Base-by-base conservation (phyloP, 1,139 yeast genomes). In the Suhomyces terraborum region DNA sequence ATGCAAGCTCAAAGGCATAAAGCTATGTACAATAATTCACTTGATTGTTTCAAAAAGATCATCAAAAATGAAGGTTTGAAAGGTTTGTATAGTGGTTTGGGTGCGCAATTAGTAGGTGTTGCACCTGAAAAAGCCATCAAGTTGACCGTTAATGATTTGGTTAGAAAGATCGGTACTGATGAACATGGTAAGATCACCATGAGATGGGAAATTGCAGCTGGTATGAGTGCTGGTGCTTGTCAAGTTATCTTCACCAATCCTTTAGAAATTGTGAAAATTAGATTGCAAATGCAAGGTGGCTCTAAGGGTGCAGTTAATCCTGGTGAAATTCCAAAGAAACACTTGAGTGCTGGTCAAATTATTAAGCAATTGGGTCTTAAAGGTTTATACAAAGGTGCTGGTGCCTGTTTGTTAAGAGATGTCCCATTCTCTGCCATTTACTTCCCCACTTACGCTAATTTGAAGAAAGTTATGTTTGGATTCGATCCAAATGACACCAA, bases 121-220 rank as follows among this genome's bases (percentile, higher is more conserved):
- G 98, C 98, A 0, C 98, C 98, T 3, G 98, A 93, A 66, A 93
- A 93, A 71, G 98, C 98, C 37, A 93, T 93, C 59, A 93, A 93
- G 67, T 79, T 93, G 52, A 91, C 98, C 0, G 95, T 93, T 36
- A 93, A 93, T 65, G 98, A 93, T 61, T 73, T 87, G 49, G 82
- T 91, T 43, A 79, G 98, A 58, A 82, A 82, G 35, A 74, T 81
- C 46, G 82, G 94, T 52, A 77, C 88, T 20, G 67, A 73, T 36
- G 81, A 82, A 8, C 61, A 69, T 37, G 84, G 85, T 33, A 64
- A 72, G 38, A 78, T 91, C 48, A 72, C 87, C 22, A 65, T 86
- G 68, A 66, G 73, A 35, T 79, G 85, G 75, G 98, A 93, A 65
- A 72, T 93, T 39, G 48, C 79, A 10, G 94, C 98, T 14, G 98